A percentile compares a stretch with the other conserved stretches of the same genome.
phyloP scores from a whole-genome alignment of 1,284 basidiomycete species.

The Puccinia coronata region DNA sequence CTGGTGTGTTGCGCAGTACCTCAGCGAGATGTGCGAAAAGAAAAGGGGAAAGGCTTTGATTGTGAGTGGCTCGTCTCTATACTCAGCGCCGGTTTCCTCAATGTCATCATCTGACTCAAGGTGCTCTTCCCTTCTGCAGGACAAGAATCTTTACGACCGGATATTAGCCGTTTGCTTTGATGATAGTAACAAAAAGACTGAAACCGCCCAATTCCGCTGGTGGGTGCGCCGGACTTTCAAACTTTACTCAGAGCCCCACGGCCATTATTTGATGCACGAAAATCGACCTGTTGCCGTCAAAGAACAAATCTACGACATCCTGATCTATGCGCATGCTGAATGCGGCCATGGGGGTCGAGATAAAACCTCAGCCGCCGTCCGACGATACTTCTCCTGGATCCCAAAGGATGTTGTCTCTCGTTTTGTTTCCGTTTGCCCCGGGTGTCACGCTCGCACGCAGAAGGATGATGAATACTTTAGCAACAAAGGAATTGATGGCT shows the following conservation, averaged over 20 bases:
- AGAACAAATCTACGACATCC: slow-evolving; percentile 73
- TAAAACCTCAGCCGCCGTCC: slow-evolving; percentile 64
- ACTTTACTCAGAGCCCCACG: slow-evolving; percentile 51
- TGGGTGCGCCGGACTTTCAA: slow-evolving; percentile 64
- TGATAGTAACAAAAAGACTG: slow-evolving; percentile 59
- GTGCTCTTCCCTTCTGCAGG: slow-evolving; percentile 7
- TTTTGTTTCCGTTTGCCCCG: slow-evolving; percentile 74
- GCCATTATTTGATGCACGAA: slow-evolving; percentile 67
- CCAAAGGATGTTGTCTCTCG: slow-evolving; percentile 74
- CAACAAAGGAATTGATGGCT: slow-evolving; percentile 39
- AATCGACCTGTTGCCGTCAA: slow-evolving; percentile 70
- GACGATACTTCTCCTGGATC: slow-evolving; percentile 70
- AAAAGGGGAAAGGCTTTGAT: slow-evolving; percentile 50
- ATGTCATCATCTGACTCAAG: background rate
- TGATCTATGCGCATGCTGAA: slow-evolving; percentile 70
- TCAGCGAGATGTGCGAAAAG: slow-evolving; percentile 49
- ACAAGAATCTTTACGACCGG: slow-evolving; percentile 48
- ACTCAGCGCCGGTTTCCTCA: background rate
- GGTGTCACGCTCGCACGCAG: slow-evolving; percentile 61
- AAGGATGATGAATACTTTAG: slow-evolving; percentile 48
- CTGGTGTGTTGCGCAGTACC: slow-evolving; percentile 47
- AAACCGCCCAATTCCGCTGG: slow-evolving; percentile 71
- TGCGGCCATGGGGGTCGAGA: slow-evolving; percentile 74
- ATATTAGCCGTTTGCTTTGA: slow-evolving; percentile 46
- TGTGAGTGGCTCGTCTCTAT: slow-evolving; percentile 39